Evolutionary conservation across 257 asterid species (phyloP).

Genomic region (Solanum chaucha): DNA sequence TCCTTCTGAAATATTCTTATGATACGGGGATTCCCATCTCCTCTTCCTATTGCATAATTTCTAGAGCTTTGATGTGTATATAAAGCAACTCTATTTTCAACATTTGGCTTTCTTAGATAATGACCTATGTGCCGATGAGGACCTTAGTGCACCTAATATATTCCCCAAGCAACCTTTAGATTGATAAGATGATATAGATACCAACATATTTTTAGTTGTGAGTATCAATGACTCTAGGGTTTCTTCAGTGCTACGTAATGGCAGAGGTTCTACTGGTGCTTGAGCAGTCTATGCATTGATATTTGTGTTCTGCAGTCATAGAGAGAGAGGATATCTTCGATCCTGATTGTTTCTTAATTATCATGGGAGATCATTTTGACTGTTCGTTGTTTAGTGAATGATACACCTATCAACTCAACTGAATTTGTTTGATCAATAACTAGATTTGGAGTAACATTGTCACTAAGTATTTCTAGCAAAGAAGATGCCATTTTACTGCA

Average conservation of each 20-base stretch:
- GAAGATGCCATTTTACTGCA: background rate
- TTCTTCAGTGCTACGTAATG: background rate
- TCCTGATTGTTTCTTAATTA: background rate
- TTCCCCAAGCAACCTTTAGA: background rate
- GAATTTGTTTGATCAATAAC: background rate
- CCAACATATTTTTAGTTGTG: background rate
- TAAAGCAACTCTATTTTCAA: background rate
- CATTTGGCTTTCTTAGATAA: background rate
- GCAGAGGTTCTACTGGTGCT: background rate
- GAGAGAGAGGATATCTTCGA: background rate
- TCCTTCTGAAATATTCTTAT: slow-evolving; percentile 1
- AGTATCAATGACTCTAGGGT: background rate
- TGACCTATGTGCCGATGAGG: background rate
- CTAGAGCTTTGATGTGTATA: background rate
- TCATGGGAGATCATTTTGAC: background rate
- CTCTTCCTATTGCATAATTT: no score
- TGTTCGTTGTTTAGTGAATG: background rate
- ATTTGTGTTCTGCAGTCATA: background rate
- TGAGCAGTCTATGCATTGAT: background rate
- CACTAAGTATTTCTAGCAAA: background rate
- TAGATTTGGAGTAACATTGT: background rate
- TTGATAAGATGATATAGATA: background rate
- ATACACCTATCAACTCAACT: background rate
- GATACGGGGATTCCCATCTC: background rate
- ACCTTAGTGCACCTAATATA: background rate